Base-by-base conservation (phyloP, 2,329 filamentous ascomycete genomes). In the Aspergillus hortae region DNA sequence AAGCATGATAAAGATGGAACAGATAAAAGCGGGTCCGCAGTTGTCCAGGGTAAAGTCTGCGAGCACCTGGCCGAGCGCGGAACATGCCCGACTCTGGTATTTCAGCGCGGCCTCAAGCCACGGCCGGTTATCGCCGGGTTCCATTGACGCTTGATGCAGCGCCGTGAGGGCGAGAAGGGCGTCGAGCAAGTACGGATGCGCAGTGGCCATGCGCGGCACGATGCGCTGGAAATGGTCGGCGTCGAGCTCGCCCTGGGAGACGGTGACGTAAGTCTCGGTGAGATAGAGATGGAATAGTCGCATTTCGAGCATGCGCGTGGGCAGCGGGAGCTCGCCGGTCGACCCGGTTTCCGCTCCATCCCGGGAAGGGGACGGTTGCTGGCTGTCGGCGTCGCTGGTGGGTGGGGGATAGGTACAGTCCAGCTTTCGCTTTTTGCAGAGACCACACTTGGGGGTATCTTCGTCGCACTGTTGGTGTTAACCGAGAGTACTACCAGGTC, bases 151-250 rank as follows among this genome's bases (percentile, higher is more conserved):
- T 12, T 76, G 56, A 49, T 78, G 76, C 17, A 78, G 62, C 6
- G 75, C 74, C 5, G 74, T 67, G 9, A 78, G 58, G 4, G 75
- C 74, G 4, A 77, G 63, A 10, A 77, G 61, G 27, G 68, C 69
- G 51, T 77, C 70, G 11, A 78, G 62, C n/a, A 78, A 62, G 42
- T 74, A 77, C 3, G 72, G 66, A 54, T 73, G 69, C 4, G 71
- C 65, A 45, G 75, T 72, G 1, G 72, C 72, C 50, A 73, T 63
- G 9, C 64, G 63, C 2, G 71, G 69, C 6, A 70, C 63, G 6
- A 63, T 59, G 21, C 65, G 63, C 40, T 71, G 68, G 35, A 70
- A 68, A 46, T 69, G 66, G 33, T 68, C 55, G 25, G 62, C 61
- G 15, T 67, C 65, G 6, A 68, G 56, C 2, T 63, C 60, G 23